phyloP scores from a whole-genome alignment of 345 rosid species.

The Pistacia atlantica region DNA sequence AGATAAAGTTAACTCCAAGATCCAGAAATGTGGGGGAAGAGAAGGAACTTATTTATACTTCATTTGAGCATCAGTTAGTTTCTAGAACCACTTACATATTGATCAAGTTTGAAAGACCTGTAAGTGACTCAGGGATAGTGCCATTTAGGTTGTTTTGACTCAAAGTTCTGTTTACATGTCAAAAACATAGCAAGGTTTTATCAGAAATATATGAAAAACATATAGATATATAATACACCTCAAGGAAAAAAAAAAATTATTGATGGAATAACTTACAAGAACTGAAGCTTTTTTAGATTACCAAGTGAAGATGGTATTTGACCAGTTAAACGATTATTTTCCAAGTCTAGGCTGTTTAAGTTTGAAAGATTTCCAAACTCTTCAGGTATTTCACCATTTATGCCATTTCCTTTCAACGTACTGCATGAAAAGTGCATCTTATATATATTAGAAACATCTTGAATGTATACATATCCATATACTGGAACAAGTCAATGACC shows the following conservation, averaged over 20 bases:
- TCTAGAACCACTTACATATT: constrained; percentile 59
- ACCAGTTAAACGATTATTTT: constrained; percentile 75
- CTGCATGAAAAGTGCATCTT: constrained; percentile 44
- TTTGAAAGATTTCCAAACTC: constrained; percentile 84
- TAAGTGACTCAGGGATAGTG: constrained; percentile 70
- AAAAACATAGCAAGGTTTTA: constrained; percentile 8
- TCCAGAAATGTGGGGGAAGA: neutral
- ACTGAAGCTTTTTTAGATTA: constrained; percentile 83
- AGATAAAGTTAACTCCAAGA: too few species aligned
- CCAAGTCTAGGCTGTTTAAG: constrained; percentile 87
- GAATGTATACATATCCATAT: neutral
- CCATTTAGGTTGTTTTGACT: constrained; percentile 90
- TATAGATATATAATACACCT: constrained; percentile 9
- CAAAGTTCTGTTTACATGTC: constrained; percentile 58
- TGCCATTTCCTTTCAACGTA: constrained; percentile 89
- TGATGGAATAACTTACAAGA: constrained; percentile 66
- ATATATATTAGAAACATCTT: constrained; percentile 1
- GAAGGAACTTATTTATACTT: neutral
- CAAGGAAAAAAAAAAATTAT: neutral
- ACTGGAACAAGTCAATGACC: too few species aligned
- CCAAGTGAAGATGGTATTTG: constrained; percentile 83
- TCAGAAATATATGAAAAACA: neutral
- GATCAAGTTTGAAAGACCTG: constrained; percentile 61
- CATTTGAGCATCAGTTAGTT: constrained; percentile 5
- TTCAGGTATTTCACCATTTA: constrained; percentile 81